Evolutionary conservation across 2,329 filamentous ascomycete genomes (phyloP), one percentile per base, ranked within the genome.

Genomic region (Neofusicoccum sp.): DNA sequence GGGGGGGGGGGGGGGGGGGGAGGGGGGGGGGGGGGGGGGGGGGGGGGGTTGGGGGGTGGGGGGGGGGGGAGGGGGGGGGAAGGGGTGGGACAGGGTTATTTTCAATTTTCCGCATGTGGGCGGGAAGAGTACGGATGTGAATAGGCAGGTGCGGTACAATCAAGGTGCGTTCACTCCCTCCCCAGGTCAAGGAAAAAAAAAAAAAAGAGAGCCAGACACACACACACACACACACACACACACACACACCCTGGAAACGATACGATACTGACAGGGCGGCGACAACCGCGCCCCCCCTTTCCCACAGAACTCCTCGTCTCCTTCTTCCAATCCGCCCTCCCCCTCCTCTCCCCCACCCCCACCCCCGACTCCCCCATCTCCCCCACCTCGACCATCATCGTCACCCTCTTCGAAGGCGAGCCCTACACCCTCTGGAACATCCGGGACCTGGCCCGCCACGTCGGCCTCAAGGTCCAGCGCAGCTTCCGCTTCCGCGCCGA

Each of bases 81-180:
- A n/a, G n/a, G 75, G 79, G 3, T 93, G 89, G 81, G 87, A 96
- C 73, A 84, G 86, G 61, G 88, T 98, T 64, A 82, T 93, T 66
- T 99, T 98, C 85, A 96, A 97, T 80, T 99, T 99, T 75, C 95
- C 95, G 36, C 95, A 99, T 78, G 89, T 96, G 3, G 95, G 95
- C 65, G 95, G 95, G 47, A 88, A 96, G 69, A 89, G 86, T 65
- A 98, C 89, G 67, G 93, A 98, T 78, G 89, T 97, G 60, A 97
- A 97, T 78, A 84, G 95, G 36, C 95, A 99, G 77, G 92, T 97
- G 12, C 87, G 95, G 61, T 86, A 90, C 73, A 98, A 99, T 78
- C 93, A 96, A 76, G 76, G 60, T 61, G 20, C 11, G 74, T 75
- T 63, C 58, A 43, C 9, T 5, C 48, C 49, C 16, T 7, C 2